Evolutionary conservation across 208 protist species (phyloP), one percentile per base, ranked within the genome.

Genomic region (Angomonas desouzai): DNA sequence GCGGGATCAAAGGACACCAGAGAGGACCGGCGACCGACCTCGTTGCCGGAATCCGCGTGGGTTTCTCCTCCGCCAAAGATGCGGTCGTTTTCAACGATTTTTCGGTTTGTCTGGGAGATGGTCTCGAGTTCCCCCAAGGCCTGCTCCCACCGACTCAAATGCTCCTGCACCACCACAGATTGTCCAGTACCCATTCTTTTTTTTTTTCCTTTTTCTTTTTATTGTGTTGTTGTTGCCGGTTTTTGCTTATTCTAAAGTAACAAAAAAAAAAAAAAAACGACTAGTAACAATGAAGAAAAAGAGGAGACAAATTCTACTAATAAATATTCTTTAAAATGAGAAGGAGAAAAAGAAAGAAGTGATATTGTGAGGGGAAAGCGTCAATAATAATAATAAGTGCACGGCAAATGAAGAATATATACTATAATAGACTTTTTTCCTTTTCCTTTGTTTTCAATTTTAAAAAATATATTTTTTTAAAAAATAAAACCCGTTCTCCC

Each of bases 111-210:
- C 53, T 43, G 53, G n/a, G 73, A 77, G 36, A 94, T 51, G 48
- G 76, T 68, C 47, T 92, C 83, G 16, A 94, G 72, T 48, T 87
- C 74, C 25, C 55, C 38, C 7, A 94, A 76, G 22, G 85, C 78
- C 0, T 48, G 55, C 71, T 94, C 84, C 84, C 88, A 94, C 65
- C 79, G 80, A 34, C 69, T 68, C 55, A 94, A 73, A 75, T 94
- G 85, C 10, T 78, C 70, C 64, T 88, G 78, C 56, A 89, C 58
- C 6, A 69, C 74, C 0, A 68, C 62, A 27, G 78, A 81, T 27
- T 79, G 76, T 23, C 69, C 83, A 23, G 64, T 79, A 28, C 87
- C 87, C 87, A 93, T 92, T 62, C 55, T 55, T 61, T 55, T 61
- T 48, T 38, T 20, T 23, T 40, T 66, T 3, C 13, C 32, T 59